These are phyloP conservation scores for Adansonia rubrostipa DNA, from an alignment of 441 rosid species.

Conservation along the genomic window DNA sequence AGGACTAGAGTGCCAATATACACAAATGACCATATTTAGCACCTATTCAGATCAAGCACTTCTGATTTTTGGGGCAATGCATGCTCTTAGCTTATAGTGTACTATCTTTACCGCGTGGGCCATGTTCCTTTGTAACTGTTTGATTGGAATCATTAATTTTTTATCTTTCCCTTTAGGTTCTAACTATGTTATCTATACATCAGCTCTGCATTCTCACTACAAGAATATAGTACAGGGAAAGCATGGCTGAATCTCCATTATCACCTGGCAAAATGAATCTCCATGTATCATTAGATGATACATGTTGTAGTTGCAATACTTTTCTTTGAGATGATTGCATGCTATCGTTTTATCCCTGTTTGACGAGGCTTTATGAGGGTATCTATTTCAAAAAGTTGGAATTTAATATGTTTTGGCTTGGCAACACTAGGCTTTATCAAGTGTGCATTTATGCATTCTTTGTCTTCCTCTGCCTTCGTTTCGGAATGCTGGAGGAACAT, in stretches of 20 bases:
- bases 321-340: neutral
- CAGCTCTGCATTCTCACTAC: neutral
- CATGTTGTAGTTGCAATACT: neutral
- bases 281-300: neutral
- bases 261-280: neutral
- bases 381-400: too few species aligned
- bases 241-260: neutral
- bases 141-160: neutral
- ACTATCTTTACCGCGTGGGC: neutral
- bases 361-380: neutral
- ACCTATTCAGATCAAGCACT: neutral
- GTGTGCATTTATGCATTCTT: neutral
- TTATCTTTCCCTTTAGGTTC: neutral
- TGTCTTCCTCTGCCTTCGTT: neutral
- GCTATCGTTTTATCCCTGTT: neutral
- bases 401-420: too few species aligned
- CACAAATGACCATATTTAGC: neutral
- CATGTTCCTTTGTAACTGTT: neutral
- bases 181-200: neutral
- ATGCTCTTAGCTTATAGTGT: neutral
- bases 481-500: neutral
- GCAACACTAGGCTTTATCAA: too few species aligned
- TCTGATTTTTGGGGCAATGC: neutral
- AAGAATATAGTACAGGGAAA: neutral
- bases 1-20: neutral